Conservation (phyloP, 495 filamentous ascomycete genomes). For the Xylaria grammica region DNA sequence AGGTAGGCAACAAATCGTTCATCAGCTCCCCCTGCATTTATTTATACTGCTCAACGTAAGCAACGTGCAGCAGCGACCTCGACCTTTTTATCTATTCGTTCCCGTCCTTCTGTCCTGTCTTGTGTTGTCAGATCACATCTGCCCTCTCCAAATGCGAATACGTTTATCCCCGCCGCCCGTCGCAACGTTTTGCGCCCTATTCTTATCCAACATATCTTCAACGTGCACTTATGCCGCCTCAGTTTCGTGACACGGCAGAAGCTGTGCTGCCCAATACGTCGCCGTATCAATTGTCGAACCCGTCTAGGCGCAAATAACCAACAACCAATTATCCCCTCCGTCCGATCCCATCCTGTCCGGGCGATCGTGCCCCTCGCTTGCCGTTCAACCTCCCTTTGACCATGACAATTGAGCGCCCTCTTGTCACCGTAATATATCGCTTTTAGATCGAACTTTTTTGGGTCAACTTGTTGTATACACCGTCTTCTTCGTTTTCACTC, state of each 20-base stretch:
- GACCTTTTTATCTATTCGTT: not conserved
- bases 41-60: not conserved
- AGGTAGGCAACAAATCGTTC: too few relatives aligned
- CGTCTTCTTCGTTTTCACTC: not conserved
- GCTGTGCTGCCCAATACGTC: conserved; percentile 30
- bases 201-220: not conserved
- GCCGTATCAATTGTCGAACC: conserved; percentile 20
- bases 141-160: conserved; percentile 10
- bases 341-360: not conserved
- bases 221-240: conserved; percentile 30
- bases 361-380: conserved; percentile 14
- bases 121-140: not conserved
- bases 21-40: not conserved
- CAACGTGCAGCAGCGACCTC: not conserved
- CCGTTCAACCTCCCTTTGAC: conserved; percentile 4
- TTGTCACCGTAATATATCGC: not conserved
- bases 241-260: conserved; percentile 32
- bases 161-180: not conserved
- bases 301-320: conserved; percentile 12
- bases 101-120: not conserved
- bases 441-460: conserved; percentile 5
- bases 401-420: conserved; percentile 5
- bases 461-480: not conserved
- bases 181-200: conserved; percentile 16
- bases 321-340: not conserved